These are phyloP conservation scores for Pisolithus marmoratus DNA, from an alignment of 768 basidiomycete genomes.

Conservation along the genomic window DNA sequence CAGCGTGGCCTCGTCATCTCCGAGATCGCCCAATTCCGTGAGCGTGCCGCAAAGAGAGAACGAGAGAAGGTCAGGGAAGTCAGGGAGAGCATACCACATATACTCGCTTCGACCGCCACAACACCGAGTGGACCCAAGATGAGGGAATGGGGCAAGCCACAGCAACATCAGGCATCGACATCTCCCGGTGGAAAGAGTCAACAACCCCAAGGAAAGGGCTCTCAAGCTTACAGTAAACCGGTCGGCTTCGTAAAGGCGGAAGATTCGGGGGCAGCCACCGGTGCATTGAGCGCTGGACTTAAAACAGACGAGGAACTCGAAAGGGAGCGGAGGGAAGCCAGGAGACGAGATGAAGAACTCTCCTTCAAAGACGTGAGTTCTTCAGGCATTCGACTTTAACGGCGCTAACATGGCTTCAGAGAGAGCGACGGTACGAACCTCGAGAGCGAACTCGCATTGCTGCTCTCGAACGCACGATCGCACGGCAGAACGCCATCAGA, in stretches of 20 bases:
- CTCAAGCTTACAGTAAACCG: slow-evolving; percentile 75
- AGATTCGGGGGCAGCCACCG: slow-evolving; percentile 36
- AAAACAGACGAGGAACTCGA: slow-evolving; percentile 91
- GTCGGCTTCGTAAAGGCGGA: slow-evolving; percentile 78
- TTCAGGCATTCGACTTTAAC: not conserved
- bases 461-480: slow-evolving; percentile 68
- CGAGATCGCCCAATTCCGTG: slow-evolving; percentile 94
- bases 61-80: slow-evolving; percentile 84
- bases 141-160: slow-evolving; percentile 70
- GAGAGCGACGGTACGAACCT: slow-evolving; percentile 88
- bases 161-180: slow-evolving; percentile 31
- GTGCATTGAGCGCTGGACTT: slow-evolving; percentile 31
- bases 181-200: slow-evolving; percentile 33
- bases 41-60: slow-evolving; percentile 87
- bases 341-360: slow-evolving; percentile 73
- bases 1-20: slow-evolving; percentile 88
- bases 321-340: slow-evolving; percentile 67
- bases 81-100: slow-evolving; percentile 47
- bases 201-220: slow-evolving; percentile 56
- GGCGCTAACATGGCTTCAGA: slow-evolving; percentile 39
- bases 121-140: slow-evolving; percentile 71
- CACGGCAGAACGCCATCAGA: slow-evolving; percentile 61
- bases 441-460: slow-evolving; percentile 80
- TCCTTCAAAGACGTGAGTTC: slow-evolving; percentile 80
- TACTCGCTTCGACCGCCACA: slow-evolving; percentile 23